These are phyloP conservation scores for Septoria linicola DNA, from an alignment of 2,329 filamentous ascomycete species.

Conservation along the genomic window DNA sequence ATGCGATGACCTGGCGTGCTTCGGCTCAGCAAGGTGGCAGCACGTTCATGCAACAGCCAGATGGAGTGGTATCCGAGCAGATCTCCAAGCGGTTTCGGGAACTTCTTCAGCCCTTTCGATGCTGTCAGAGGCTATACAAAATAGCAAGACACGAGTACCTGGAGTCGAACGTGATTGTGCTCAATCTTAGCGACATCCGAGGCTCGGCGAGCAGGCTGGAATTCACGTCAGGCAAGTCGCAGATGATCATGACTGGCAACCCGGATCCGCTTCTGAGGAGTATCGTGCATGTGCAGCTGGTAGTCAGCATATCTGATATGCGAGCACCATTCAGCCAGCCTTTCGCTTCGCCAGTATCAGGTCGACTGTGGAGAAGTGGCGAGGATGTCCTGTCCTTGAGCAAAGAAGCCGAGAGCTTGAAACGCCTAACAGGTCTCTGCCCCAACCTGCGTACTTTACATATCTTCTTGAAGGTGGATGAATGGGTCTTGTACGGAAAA, in stretches of 20 bases:
- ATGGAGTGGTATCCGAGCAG: conserved; percentile 10
- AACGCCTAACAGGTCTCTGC: background rate
- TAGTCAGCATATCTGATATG: conserved; percentile 14
- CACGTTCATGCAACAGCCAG: background rate
- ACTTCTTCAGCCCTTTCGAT: conserved; percentile 12
- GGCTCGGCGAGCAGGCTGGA: conserved; percentile 15
- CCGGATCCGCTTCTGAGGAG: conserved; percentile 8
- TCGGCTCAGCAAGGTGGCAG: background rate
- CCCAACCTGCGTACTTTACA: conserved; percentile 8
- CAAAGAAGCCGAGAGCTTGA: conserved; percentile 11
- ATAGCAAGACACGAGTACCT: conserved; percentile 11
- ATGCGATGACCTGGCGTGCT: conserved; percentile 2
- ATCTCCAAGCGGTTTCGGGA: conserved; percentile 8
- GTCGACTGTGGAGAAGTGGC: conserved; percentile 8
- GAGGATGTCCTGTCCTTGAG: conserved; percentile 4
- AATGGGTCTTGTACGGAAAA: conserved; percentile 13
- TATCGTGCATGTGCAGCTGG: conserved; percentile 11
- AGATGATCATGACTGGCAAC: conserved; percentile 15
- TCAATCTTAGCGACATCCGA: conserved; percentile 15
- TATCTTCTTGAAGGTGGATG: conserved; percentile 16
- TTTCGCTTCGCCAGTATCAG: conserved; percentile 8
- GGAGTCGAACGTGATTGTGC: conserved; percentile 13
- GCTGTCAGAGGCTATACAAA: conserved; percentile 5
- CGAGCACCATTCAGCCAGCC: conserved; percentile 16
- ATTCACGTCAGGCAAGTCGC: conserved; percentile 3